phyloP scores from a whole-genome alignment of 345 rosid species.

The Durio zibethinus region DNA sequence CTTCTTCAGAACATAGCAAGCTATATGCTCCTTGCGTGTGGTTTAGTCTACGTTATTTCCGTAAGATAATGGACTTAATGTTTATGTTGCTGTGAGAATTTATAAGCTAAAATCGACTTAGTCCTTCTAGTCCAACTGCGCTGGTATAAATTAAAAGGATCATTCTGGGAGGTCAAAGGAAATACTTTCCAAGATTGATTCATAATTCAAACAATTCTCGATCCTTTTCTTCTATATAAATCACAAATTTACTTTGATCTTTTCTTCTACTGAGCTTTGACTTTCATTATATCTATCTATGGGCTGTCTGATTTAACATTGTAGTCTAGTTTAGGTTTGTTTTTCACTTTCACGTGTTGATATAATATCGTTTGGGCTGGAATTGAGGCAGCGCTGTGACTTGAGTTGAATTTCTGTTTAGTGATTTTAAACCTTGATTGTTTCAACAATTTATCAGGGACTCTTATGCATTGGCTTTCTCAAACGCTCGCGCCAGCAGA shows the following conservation, averaged over 20 bases:
- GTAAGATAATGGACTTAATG: conserved; percentile 37
- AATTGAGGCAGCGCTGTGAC: not conserved
- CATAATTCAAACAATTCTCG: not conserved
- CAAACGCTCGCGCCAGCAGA: conserved; percentile 69
- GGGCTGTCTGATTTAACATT: not conserved
- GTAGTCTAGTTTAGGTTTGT: not conserved
- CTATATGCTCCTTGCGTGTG: conserved; percentile 89
- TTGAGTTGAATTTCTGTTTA: not conserved
- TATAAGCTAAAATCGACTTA: not conserved
- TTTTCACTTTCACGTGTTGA: not conserved
- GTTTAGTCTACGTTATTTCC: conserved; percentile 62
- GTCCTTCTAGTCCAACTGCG: not conserved
- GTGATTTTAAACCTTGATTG: not conserved
- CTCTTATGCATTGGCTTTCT: conserved; percentile 82
- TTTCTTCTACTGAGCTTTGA: not conserved
- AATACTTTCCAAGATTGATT: not conserved
- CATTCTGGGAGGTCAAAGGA: not conserved
- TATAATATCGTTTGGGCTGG: not conserved
- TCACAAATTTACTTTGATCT: not conserved
- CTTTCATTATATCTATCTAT: not conserved
- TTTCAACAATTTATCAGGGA: conserved; percentile 47
- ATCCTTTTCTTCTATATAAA: not conserved
- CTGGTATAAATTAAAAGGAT: not conserved
- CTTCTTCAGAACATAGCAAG: conserved; percentile 80
- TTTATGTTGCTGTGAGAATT: not conserved